Evolutionary conservation across 495 filamentous ascomycete genomes (phyloP).

Genomic region (Talaromyces nanjingensis): DNA sequence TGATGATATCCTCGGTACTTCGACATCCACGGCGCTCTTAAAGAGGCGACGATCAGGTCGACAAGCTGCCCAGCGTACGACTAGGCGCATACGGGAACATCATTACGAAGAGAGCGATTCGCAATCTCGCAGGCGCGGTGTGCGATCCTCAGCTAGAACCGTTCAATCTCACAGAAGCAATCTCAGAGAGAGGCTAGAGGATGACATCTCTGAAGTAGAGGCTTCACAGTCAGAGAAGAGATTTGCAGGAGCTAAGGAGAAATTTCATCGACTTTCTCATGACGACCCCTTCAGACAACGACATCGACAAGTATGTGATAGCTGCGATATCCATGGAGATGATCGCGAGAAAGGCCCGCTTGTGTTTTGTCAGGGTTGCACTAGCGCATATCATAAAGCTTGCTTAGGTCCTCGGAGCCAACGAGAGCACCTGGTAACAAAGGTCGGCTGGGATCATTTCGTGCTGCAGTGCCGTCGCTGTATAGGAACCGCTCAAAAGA

Average conservation of each 20-base stretch:
- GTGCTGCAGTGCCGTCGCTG: conserved; percentile 89
- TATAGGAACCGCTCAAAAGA: conserved; percentile 55
- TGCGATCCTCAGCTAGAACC: conserved; percentile 24
- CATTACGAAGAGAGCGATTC: conserved; percentile 15
- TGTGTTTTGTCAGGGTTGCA: conserved; percentile 88
- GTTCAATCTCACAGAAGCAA: conserved; percentile 31
- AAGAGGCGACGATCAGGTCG: conserved; percentile 37
- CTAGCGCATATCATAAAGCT: conserved; percentile 66
- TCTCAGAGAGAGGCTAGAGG: conserved; percentile 60
- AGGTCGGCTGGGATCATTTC: conserved; percentile 67
- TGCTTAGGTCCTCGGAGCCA: conserved; percentile 69
- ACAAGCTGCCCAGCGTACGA: neutral
- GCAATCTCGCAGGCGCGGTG: conserved; percentile 4
- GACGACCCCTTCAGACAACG: conserved; percentile 54
- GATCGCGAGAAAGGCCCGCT: conserved; percentile 53
- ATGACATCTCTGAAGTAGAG: conserved; percentile 58
- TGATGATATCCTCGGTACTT: conserved; percentile 17
- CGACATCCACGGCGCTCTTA: conserved; percentile 2
- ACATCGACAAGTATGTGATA: conserved; percentile 66
- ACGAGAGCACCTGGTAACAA: conserved; percentile 92
- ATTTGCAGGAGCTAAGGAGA: conserved; percentile 56
- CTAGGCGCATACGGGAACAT: conserved; percentile 10
- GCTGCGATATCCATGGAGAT: conserved; percentile 53
- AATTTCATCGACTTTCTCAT: conserved; percentile 48
- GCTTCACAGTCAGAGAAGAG: conserved; percentile 42